phyloP scores from a whole-genome alignment of 1,284 basidiomycete genomes.

The Trichosporon sp. region DNA sequence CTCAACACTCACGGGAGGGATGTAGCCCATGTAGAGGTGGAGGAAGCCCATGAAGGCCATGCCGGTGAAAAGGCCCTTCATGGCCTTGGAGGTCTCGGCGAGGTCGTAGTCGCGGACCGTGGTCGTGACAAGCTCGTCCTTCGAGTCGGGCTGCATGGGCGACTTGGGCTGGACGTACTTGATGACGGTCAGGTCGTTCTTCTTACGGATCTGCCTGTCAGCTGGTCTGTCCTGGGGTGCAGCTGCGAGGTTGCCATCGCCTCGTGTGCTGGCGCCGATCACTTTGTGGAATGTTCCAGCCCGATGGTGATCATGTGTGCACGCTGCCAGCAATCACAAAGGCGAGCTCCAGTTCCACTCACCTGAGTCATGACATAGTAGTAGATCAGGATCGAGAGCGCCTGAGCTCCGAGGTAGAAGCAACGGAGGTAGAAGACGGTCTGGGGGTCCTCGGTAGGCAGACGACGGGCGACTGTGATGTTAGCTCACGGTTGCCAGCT shows the following conservation, averaged over 20 bases:
- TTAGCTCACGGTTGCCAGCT: neutral
- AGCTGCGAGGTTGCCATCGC: neutral
- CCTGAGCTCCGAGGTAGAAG: constrained; percentile 30
- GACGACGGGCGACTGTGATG: constrained; percentile 30
- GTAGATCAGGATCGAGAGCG: constrained; percentile 31
- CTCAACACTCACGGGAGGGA: constrained; percentile 31
- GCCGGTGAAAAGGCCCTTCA: constrained; percentile 35
- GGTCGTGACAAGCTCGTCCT: constrained; percentile 37
- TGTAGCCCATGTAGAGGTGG: constrained; percentile 37
- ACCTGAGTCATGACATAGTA: constrained; percentile 33
- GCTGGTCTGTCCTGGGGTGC: neutral
- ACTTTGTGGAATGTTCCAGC: constrained; percentile 2
- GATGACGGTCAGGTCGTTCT: constrained; percentile 37
- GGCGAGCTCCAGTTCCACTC: neutral
- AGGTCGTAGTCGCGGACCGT: constrained; percentile 37
- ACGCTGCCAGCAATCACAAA: neutral
- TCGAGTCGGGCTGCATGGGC: constrained; percentile 35
- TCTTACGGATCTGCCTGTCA: constrained; percentile 28
- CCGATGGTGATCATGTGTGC: neutral
- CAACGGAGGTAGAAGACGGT: constrained; percentile 32
- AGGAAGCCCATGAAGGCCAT: constrained; percentile 34
- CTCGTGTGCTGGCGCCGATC: neutral
- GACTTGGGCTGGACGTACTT: constrained; percentile 36
- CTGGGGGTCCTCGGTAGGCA: constrained; percentile 33
- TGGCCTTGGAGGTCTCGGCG: constrained; percentile 35